Base-by-base conservation (phyloP, 345 rosid species). In the Acer yangbiense region DNA sequence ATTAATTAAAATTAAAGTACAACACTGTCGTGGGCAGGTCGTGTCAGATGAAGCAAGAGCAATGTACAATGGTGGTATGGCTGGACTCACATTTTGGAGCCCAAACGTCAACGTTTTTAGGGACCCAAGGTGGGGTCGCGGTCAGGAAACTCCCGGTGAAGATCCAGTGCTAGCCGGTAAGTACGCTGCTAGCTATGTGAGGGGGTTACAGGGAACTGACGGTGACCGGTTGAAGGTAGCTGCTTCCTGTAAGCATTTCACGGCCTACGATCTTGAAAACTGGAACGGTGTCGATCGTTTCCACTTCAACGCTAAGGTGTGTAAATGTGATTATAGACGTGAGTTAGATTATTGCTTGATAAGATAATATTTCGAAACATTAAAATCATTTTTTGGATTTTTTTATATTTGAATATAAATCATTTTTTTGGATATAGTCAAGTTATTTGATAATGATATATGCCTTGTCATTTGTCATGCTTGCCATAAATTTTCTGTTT, bases 141-240 rank as follows among this genome's bases (percentile, higher is more conserved):
- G 95, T 9, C 98, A 93, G 82, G 98, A 93, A 84, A 95, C 97
- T 13, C 95, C 94, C 76, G 98, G 98, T 29, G 98, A 95, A 82
- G 98, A 93, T 44, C 98, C 98, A 0, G 82, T 90, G 7, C 39
- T 95, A 3, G 90, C 91, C 57, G 95, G 94, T 65, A 86, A 64
- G 54, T 93, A 95, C 69, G 98, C 91, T 0, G 94, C 94, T 7
- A 88, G 91, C 71, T 95, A 93, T 32, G 95, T 95, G 1, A 85
- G 81, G 71, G 98, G 98, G 4, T 70, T 95, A 60, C 98, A 93
- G 77, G 97, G 93, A 55, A 81, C 71, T 46, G 86, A 82, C 80
- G 88, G 83, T 48, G 81, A 80, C 78, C 84, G 90, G 84, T 85
- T 93, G 66, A 89, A 93, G 79, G 97, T 91, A 2, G 94, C 98